A percentile compares a stretch with the other conserved stretches of the same genome.
These are phyloP conservation scores for Starmerella tilneyi DNA, from an alignment of 805 yeast species.

Conservation along the genomic window DNA sequence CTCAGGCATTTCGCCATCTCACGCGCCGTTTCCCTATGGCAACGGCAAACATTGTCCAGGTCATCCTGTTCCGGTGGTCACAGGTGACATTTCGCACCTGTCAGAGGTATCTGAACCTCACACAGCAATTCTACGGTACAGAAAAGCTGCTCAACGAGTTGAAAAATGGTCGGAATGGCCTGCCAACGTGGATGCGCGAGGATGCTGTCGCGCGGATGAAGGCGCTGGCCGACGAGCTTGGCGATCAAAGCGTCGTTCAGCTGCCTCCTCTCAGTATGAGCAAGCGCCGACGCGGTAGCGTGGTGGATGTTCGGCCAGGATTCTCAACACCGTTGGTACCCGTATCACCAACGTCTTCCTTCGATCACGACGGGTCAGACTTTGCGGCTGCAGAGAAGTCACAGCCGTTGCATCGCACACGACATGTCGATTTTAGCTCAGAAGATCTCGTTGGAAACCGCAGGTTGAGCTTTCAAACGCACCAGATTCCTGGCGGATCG, in stretches of 20 bases:
- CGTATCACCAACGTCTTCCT: neutral
- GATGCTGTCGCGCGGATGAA: conserved; percentile 10
- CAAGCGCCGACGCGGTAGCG: neutral
- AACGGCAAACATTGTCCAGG: conserved; percentile 87
- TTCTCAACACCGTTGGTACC: conserved; percentile 24
- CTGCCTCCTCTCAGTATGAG: neutral
- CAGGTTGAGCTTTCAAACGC: neutral
- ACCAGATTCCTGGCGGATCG: conserved; percentile 10
- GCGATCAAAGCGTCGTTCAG: conserved; percentile 9
- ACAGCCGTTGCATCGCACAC: neutral
- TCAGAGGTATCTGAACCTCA: conserved; percentile 74
- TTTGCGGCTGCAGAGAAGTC: neutral
- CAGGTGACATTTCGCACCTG: conserved; percentile 88
- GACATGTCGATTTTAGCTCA: neutral
- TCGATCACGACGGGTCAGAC: too few relatives aligned
- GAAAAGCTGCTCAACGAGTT: conserved; percentile 51
- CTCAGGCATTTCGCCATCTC: conserved; percentile 63
- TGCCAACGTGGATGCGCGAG: conserved; percentile 13
- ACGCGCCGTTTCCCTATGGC: conserved; percentile 73
- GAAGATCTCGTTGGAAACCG: neutral
- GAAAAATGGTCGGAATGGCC: conserved; percentile 8
- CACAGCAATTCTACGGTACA: conserved; percentile 67
- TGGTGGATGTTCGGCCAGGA: neutral
- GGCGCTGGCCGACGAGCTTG: conserved; percentile 1
- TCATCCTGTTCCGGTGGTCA: conserved; percentile 75